Percentiles rank a stretch among this genome's conserved stretches.
These are phyloP conservation scores for Trametes cingulata DNA, from an alignment of 768 basidiomycete genomes.

Conservation along the genomic window DNA sequence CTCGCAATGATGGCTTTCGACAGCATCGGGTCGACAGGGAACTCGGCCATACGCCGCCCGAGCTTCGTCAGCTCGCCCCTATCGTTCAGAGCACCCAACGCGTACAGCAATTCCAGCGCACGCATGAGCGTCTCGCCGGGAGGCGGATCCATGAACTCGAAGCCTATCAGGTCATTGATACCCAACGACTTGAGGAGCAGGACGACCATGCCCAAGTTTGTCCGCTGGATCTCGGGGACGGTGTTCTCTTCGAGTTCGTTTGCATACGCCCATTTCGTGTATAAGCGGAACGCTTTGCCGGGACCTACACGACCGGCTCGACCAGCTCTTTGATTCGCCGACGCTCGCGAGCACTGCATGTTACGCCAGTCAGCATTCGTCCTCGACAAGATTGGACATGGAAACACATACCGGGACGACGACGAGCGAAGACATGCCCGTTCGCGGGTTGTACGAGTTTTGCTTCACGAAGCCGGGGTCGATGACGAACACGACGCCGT, in stretches of 20 bases:
- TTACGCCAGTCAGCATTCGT: not conserved
- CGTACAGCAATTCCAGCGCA: conserved; percentile 91
- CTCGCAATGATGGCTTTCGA: conserved; percentile 96
- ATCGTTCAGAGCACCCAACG: conserved; percentile 94
- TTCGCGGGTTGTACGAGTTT: conserved; percentile 97
- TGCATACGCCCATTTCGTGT: conserved; percentile 96
- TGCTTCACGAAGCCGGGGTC: conserved; percentile 99
- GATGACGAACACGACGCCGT: conserved; percentile 98
- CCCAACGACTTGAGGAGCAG: conserved; percentile 93
- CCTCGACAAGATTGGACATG: not conserved
- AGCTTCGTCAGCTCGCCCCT: conserved; percentile 96
- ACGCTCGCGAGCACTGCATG: conserved; percentile 88
- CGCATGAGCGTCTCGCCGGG: conserved; percentile 97
- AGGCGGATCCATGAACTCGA: conserved; percentile 98
- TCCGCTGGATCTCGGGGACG: conserved; percentile 98
- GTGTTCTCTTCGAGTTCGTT: conserved; percentile 98
- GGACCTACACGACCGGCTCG: conserved; percentile 97
- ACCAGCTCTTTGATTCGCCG: conserved; percentile 95
- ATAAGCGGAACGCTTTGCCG: conserved; percentile 97
- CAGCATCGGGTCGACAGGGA: conserved; percentile 97
- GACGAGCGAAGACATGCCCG: conserved; percentile 95
- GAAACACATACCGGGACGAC: conserved; percentile 81
- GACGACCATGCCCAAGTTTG: conserved; percentile 95
- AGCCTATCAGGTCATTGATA: conserved; percentile 97
- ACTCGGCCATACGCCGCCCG: conserved; percentile 97